Evolutionary conservation across 768 basidiomycete species (phyloP).

Genomic region (Cytidiella melzeri): DNA sequence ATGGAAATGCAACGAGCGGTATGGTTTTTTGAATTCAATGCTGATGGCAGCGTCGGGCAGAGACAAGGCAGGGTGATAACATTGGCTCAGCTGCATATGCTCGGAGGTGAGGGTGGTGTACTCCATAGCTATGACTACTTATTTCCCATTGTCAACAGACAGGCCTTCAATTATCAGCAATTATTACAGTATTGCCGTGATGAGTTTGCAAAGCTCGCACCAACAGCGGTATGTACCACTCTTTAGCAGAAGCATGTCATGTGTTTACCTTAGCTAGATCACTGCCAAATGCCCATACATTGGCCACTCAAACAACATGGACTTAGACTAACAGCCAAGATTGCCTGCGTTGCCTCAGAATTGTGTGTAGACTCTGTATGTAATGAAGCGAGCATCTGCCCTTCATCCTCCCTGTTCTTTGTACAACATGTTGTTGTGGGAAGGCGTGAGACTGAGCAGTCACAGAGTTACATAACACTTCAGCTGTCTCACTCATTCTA

Average conservation of each 20-base stretch:
- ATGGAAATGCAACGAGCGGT: slow-evolving; percentile 3
- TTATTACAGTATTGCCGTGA: background rate
- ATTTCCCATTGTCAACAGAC: background rate
- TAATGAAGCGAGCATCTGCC: too few species aligned
- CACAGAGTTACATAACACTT: too few species aligned
- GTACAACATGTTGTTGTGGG: too few species aligned
- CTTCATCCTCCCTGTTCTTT: too few species aligned
- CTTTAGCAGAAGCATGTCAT: background rate
- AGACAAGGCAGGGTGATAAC: background rate
- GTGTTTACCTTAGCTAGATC: background rate
- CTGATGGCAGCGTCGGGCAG: background rate
- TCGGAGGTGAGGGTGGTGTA: background rate
- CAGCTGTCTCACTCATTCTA: too few species aligned
- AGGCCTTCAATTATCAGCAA: background rate
- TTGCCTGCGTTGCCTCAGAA: too few species aligned
- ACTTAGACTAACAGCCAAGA: too few species aligned
- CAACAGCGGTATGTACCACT: background rate
- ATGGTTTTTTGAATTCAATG: slow-evolving; percentile 1
- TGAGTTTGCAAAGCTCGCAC: background rate
- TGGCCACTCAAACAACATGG: too few species aligned
- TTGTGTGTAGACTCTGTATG: too few species aligned
- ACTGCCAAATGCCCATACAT: background rate
- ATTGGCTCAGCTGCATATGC: background rate
- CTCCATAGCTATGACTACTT: too few species aligned
- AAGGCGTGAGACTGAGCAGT: too few species aligned